Evolutionary conservation across 495 filamentous ascomycete genomes (phyloP).

Genomic region (Cercophora sp.): DNA sequence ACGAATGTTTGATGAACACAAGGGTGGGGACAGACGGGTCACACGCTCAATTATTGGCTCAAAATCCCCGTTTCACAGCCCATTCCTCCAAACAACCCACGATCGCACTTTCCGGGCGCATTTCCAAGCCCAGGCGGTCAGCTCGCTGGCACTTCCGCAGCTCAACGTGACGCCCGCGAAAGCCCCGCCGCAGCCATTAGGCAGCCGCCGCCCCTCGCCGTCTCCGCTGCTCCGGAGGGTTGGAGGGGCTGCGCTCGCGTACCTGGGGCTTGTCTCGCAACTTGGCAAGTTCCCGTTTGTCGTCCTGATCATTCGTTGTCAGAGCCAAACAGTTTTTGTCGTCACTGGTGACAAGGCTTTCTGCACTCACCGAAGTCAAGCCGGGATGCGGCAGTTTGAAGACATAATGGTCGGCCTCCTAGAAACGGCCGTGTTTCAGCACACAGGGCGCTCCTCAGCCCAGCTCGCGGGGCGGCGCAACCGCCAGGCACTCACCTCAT

Average conservation of each 20-base stretch:
- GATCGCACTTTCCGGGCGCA: background rate
- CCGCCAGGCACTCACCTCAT: background rate
- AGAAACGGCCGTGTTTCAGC: background rate
- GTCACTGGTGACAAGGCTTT: background rate
- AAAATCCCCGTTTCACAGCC: background rate
- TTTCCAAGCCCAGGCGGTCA: background rate
- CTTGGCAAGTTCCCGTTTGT: background rate
- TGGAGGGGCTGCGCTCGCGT: background rate
- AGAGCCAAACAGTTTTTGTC: background rate
- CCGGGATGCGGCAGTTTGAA: background rate
- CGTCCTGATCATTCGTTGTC: background rate
- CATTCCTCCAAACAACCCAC: background rate
- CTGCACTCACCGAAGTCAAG: background rate
- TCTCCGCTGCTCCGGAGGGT: background rate
- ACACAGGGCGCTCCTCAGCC: background rate
- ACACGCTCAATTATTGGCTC: background rate
- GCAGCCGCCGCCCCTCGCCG: background rate
- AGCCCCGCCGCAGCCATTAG: background rate
- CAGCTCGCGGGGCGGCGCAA: background rate
- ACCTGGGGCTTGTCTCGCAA: background rate
- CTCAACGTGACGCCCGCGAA: background rate
- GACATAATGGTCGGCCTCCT: background rate
- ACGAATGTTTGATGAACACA: slow-evolving; percentile 3
- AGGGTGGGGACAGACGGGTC: background rate
- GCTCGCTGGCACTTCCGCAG: background rate